Percentiles rank a stretch among this genome's conserved stretches.
These are phyloP conservation scores for Solanum virginianum DNA, from an alignment of 257 asterid species.

Conservation along the genomic window DNA sequence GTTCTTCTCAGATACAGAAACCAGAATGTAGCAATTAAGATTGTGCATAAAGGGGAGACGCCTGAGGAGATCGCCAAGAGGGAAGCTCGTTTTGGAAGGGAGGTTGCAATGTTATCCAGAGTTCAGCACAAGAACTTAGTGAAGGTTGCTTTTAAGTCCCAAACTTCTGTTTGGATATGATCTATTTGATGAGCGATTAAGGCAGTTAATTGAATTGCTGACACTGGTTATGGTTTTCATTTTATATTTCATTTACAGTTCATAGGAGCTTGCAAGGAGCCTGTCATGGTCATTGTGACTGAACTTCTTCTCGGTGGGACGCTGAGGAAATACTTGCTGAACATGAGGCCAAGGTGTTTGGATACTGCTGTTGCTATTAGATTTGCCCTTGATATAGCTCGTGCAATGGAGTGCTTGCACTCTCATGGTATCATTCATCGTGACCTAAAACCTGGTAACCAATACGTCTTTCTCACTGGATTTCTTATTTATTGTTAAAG, in stretches of 20 bases:
- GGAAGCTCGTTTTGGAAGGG: constrained; percentile 61
- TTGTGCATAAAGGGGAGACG: constrained; percentile 64
- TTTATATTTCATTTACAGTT: constrained; percentile 26
- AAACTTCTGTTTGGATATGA: neutral
- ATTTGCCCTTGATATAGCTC: constrained; percentile 85
- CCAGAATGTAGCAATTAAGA: constrained; percentile 82
- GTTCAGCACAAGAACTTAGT: constrained; percentile 91
- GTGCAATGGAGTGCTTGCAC: constrained; percentile 93
- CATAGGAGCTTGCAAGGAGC: constrained; percentile 94
- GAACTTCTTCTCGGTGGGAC: constrained; percentile 87
- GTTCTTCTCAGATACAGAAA: constrained; percentile 49
- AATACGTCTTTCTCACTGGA: neutral
- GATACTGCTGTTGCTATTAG: constrained; percentile 64
- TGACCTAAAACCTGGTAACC: constrained; percentile 82
- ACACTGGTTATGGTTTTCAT: neutral
- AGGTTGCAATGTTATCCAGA: constrained; percentile 79
- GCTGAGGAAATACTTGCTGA: constrained; percentile 55
- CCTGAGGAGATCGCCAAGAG: constrained; percentile 64
- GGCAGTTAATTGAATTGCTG: neutral
- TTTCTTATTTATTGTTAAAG: neutral
- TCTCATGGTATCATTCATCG: constrained; percentile 90
- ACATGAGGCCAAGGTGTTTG: constrained; percentile 61
- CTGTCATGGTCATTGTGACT: constrained; percentile 81
- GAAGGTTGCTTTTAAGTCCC: constrained; percentile 42
- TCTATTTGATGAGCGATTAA: neutral